Evolutionary conservation across 306 rosid genomes (phyloP).

Genomic region (Trifolium fragiferum): DNA sequence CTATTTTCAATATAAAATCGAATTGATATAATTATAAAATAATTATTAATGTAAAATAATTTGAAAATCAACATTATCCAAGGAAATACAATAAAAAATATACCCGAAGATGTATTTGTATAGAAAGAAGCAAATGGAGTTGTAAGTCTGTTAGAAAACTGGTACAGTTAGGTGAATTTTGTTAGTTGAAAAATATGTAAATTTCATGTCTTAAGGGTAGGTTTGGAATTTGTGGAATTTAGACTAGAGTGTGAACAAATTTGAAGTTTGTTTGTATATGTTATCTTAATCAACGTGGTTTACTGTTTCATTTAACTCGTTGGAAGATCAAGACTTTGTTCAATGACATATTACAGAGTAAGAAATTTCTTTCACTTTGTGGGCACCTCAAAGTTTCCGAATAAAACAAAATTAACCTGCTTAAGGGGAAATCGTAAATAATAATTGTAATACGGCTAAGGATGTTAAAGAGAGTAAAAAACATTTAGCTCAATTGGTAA

Average conservation of each 20-base stretch:
- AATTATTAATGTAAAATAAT: neutral
- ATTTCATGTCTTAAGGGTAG: neutral
- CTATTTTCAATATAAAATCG: too few species aligned
- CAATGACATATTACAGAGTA: neutral
- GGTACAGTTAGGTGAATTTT: slow-evolving; percentile 11
- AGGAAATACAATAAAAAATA: neutral
- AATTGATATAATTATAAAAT: too few species aligned
- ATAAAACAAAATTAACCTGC: neutral
- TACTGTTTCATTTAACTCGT: neutral
- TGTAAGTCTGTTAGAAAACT: neutral
- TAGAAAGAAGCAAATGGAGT: neutral
- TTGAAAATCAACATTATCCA: neutral
- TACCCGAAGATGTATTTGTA: neutral
- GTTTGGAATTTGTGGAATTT: slow-evolving; percentile 10
- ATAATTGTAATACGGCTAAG: too few species aligned
- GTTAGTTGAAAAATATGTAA: neutral
- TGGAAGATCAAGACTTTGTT: neutral
- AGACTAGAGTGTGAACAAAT: slow-evolving; percentile 22
- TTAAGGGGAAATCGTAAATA: neutral
- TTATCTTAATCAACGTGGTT: slow-evolving; percentile 5
- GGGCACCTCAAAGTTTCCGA: neutral
- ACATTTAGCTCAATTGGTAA: too few species aligned
- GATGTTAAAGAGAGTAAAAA: too few species aligned
- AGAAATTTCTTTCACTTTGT: neutral
- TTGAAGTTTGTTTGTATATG: neutral